Base-by-base conservation (phyloP, 169 alveolate genomes). In the Eimeria acervulina region DNA sequence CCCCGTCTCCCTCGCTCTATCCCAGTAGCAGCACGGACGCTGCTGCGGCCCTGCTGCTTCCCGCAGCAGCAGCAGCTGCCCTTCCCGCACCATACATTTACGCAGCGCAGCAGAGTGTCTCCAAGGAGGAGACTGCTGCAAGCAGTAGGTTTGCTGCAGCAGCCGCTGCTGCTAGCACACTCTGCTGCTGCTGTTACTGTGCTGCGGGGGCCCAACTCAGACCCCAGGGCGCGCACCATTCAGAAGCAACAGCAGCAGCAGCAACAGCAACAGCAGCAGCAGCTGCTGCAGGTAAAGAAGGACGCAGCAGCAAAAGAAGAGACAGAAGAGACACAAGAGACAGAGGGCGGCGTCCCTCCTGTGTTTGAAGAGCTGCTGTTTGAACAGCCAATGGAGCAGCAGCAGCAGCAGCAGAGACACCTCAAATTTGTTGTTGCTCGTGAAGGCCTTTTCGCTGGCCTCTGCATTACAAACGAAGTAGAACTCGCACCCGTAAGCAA, bases 1-100 rank as follows among this genome's bases (percentile, higher is more conserved):
- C 81, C 81, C 33, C 80, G 81, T 7, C 93, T 85, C 59, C 93
- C 93, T 12, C 38, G 38, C n/a, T 93, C 96, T 26, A 52, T 93
- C 68, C 96, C 96, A 8, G 28, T 81, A 15, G 96, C 96, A 28
- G 96, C 96, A 19, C 17, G 96, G 15, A 74, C 93, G 15, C 59
- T 93, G 84, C 21, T 80, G 28, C 87, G 55, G 52, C 96, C 96
- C 21, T 81, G 92, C 88, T 36, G 59, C 36, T 93, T 93, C 59
- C 96, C 96, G n/a, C 21, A 52, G n/a, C 47, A 89, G 44, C 23
- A 74, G 38, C 31, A 44, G 31, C 74, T 93, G 42, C 85, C 92
- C 26, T 93, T 93, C 83, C 87, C 96, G 7, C 96, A 93, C 61
- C 85, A 36, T 44, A 51, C 55, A 31, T 76, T 28, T 44, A 40